Conservation (phyloP, 2,329 filamentous ascomycete genomes). For the Xylaria arbuscula region DNA sequence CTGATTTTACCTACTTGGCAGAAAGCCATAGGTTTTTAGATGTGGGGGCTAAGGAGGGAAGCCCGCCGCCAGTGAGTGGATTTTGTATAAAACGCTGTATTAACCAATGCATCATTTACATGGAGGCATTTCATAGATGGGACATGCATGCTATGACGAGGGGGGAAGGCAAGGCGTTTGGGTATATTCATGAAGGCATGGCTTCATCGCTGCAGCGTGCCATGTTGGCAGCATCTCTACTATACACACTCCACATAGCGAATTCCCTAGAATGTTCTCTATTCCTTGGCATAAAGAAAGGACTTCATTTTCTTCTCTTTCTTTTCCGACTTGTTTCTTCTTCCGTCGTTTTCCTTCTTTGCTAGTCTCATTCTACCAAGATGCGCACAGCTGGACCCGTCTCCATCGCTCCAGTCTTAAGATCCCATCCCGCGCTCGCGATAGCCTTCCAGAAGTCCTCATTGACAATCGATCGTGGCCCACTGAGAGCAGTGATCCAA, state of each 20-base stretch:
- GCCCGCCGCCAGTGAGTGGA: slow-evolving; percentile 20
- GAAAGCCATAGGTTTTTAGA: background rate
- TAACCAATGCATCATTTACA: slow-evolving; percentile 37
- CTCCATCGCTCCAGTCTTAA: slow-evolving; percentile 72
- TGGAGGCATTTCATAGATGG: slow-evolving; percentile 5
- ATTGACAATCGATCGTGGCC: slow-evolving; percentile 37
- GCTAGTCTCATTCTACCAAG: slow-evolving; percentile 46
- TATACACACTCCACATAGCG: slow-evolving; percentile 33
- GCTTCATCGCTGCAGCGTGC: slow-evolving; percentile 19
- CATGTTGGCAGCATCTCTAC: slow-evolving; percentile 30
- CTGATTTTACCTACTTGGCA: background rate
- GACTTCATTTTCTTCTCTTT: slow-evolving; percentile 36
- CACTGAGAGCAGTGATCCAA: slow-evolving; percentile 55
- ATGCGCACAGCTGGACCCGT: slow-evolving; percentile 65
- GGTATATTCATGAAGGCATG: slow-evolving; percentile 37
- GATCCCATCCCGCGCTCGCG: slow-evolving; percentile 70
- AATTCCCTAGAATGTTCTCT: slow-evolving; percentile 29
- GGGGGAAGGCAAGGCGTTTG: slow-evolving; percentile 36
- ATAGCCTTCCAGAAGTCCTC: slow-evolving; percentile 60
- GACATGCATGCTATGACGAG: slow-evolving; percentile 14
- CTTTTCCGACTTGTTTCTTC: slow-evolving; percentile 41
- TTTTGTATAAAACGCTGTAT: slow-evolving; percentile 35
- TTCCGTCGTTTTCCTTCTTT: no score
- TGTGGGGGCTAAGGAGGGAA: background rate
- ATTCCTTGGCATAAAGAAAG: background rate